Conservation (phyloP, 176 grass and related monocot species). For the Puya raimondii region DNA sequence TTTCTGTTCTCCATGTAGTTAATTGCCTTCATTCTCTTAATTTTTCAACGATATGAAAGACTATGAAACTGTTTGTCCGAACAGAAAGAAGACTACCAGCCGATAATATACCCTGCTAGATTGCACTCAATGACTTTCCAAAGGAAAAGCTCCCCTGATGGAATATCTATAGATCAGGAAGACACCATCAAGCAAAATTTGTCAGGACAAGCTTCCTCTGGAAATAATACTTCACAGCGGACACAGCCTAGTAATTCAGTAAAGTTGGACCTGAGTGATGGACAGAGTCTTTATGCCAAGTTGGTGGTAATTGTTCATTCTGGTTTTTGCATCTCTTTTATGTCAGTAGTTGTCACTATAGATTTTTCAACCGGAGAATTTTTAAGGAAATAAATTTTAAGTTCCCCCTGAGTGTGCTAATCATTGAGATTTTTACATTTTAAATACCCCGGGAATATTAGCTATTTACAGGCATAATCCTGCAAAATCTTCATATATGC, state of each 20-base stretch:
- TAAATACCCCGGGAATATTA: no score
- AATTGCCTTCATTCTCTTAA: not conserved
- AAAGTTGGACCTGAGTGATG: slow-evolving; percentile 72
- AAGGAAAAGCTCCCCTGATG: slow-evolving; percentile 20
- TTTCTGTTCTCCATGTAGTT: slow-evolving; percentile 5
- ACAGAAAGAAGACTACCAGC: slow-evolving; percentile 40
- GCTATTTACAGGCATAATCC: no score
- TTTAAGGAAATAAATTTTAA: no score
- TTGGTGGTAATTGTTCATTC: slow-evolving; percentile 68
- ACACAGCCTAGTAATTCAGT: slow-evolving; percentile 41
- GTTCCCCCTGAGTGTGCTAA: no score
- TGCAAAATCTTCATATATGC: no score
- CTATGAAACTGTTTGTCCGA: slow-evolving; percentile 5
- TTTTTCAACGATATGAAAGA: slow-evolving; percentile 2
- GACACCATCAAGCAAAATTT: slow-evolving; percentile 10
- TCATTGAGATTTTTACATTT: no score
- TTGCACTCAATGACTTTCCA: slow-evolving; percentile 53
- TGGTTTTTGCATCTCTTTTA: slow-evolving; percentile 8
- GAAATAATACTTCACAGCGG: slow-evolving; percentile 19
- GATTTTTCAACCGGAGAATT: no score
- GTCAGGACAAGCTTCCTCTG: slow-evolving; percentile 20
- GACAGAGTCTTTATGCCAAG: slow-evolving; percentile 60
- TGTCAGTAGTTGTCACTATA: not conserved
- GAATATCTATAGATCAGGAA: slow-evolving; percentile 10
- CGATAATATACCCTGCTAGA: slow-evolving; percentile 60